Base-by-base conservation (phyloP, 2,329 filamentous ascomycete species). In the Exserohilum rostratum region DNA sequence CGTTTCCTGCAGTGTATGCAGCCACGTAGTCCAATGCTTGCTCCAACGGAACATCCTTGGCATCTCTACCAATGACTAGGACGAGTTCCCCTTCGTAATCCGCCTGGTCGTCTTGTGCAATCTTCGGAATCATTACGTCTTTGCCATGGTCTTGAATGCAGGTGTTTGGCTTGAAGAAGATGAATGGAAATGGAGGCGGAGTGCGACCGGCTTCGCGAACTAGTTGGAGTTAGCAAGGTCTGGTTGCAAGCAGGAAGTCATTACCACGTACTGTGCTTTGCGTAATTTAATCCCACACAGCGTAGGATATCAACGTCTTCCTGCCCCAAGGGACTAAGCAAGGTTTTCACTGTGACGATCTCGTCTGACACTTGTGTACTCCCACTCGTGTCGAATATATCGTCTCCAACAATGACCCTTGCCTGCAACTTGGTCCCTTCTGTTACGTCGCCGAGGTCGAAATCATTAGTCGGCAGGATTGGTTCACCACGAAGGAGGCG, bases 221-320 rank as follows among this genome's bases (percentile, higher is more conserved):
- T 82, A 18, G 11, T 15, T 20, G 12, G 2, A 20, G n/a, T 33
- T 50, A 31, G 46, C 9, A n/a, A 35, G 12, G 11, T 18, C 34
- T n/a, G 22, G 13, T 11, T 13, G 12, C 31, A n/a, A 5, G n/a
- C 12, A 12, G 11, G 13, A 12, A 13, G 6, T 34, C 11, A n/a
- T 3, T 39, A 6, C 6, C 37, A 33, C 46, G 18, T 53, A 65
- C 59, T 80, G 55, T 85, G 83, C 37, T 79, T 83, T 9, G 76
- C 74, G 60, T 85, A 85, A 60, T 86, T 85, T 17, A 85, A 61
- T 0, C 83, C 83, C 2, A 84, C 76, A 49, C 83, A 86, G 35
- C 82, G 70, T 3, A 86, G 44, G 31, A 83, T 81, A 0, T 82
- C 79, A 0, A 85, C 78, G 33, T 84, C 80, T 2, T 68, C 61